phyloP scores from a whole-genome alignment of 1,284 basidiomycete genomes.

The Takashimella koratensis region DNA sequence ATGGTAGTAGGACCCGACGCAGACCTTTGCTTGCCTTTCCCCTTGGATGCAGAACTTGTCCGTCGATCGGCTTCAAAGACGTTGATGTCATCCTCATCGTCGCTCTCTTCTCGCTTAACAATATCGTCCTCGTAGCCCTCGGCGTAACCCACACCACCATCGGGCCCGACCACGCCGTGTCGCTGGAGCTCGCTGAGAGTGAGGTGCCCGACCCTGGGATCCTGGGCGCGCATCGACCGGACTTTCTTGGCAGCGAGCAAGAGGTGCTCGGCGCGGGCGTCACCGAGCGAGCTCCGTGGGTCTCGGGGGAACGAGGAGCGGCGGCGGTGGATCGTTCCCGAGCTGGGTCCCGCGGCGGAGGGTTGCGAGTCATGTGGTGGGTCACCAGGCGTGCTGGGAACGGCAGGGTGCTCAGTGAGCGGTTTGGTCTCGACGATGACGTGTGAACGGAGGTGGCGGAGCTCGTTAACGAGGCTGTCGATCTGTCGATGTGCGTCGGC shows the following conservation, averaged over 20 bases:
- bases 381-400: background rate
- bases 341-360: background rate
- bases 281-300: conserved; percentile 35
- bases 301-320: background rate
- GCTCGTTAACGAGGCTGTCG: conserved; percentile 45
- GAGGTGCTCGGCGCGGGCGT: conserved; percentile 46
- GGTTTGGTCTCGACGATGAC: conserved; percentile 34
- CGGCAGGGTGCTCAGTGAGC: background rate
- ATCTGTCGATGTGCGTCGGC: conserved; percentile 46
- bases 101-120: conserved; percentile 14
- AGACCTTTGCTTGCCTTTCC: conserved; percentile 11
- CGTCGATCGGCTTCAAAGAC: background rate
- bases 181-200: conserved; percentile 38
- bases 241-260: conserved; percentile 44
- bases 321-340: background rate
- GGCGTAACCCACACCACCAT: conserved; percentile 41
- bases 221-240: conserved; percentile 29
- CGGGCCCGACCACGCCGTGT: conserved; percentile 40
- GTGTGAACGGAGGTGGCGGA: conserved; percentile 42
- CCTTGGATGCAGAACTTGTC: background rate
- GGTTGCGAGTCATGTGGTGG: background rate
- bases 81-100: conserved; percentile 17
- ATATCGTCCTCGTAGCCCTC: conserved; percentile 39
- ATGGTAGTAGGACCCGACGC: background rate
- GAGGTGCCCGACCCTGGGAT: conserved; percentile 31